Evolutionary conservation across 169 alveolate species (phyloP).

Genomic region (Cryptosporidium muris): DNA sequence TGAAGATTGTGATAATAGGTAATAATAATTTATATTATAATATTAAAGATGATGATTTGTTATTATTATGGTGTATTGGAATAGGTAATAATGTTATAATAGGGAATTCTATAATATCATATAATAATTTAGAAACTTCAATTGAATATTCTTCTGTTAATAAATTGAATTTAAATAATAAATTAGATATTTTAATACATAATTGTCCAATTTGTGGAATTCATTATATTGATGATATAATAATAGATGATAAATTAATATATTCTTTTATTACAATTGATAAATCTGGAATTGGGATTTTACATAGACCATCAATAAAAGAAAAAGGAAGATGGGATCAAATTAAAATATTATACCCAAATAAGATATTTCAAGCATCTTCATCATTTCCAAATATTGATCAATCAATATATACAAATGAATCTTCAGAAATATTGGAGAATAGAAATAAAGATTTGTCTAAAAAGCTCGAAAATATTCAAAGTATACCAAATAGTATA

Average conservation of each 20-base stretch:
- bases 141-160: not conserved
- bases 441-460: not conserved
- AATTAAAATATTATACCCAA: constrained; percentile 8
- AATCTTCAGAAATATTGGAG: not conserved
- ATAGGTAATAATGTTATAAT: constrained; percentile 9
- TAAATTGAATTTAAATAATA: not conserved
- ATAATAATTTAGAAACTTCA: constrained; percentile 1
- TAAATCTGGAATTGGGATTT: constrained; percentile 45
- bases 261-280: constrained; percentile 34
- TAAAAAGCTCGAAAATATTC: constrained; percentile 26
- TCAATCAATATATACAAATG: not conserved
- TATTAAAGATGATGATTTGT: no score
- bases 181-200: not conserved
- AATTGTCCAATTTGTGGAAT: constrained; percentile 22
- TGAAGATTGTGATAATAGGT: not conserved
- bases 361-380: not conserved
- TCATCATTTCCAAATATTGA: constrained; percentile 43
- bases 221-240: constrained; percentile 7
- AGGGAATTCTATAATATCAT: not conserved
- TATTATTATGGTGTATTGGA: constrained; percentile 6
- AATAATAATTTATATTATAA: not conserved
- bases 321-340: not conserved
- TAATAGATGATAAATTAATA: not conserved
- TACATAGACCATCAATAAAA: not conserved
- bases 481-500: constrained; percentile 41